Conservation (phyloP, 768 basidiomycete species). For the Leccinum disarticulatum region DNA sequence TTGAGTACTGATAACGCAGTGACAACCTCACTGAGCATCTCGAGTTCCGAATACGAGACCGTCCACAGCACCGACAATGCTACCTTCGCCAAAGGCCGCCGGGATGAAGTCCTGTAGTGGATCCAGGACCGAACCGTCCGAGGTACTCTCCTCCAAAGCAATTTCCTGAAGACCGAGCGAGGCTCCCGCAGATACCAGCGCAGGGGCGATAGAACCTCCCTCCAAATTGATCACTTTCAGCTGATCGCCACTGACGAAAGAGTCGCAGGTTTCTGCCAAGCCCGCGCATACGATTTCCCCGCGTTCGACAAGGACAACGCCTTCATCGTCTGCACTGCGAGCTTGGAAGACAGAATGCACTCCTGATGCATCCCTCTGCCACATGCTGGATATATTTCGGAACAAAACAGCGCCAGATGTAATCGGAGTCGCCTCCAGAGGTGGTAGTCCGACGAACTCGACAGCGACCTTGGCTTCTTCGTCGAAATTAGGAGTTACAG, state of each 20-base stretch:
- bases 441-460: slow-evolving; percentile 67
- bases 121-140: slow-evolving; percentile 62
- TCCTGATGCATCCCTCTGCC: slow-evolving; percentile 24
- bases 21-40: slow-evolving; percentile 44
- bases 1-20: not conserved
- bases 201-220: slow-evolving; percentile 63
- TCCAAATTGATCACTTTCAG: slow-evolving; percentile 45
- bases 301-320: slow-evolving; percentile 46
- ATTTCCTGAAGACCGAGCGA: slow-evolving; percentile 72
- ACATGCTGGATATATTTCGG: slow-evolving; percentile 47
- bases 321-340: slow-evolving; percentile 15
- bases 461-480: slow-evolving; percentile 58
- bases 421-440: slow-evolving; percentile 44
- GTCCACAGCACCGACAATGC: slow-evolving; percentile 61
- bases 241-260: slow-evolving; percentile 10
- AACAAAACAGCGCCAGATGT: slow-evolving; percentile 47
- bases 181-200: slow-evolving; percentile 63
- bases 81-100: slow-evolving; percentile 34
- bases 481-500: slow-evolving; percentile 57
- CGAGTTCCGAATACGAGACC: slow-evolving; percentile 56
- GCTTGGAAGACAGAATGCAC: slow-evolving; percentile 18
- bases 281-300: slow-evolving; percentile 57
- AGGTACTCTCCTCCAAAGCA: slow-evolving; percentile 57
- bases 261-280: slow-evolving; percentile 7
- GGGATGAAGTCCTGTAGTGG: slow-evolving; percentile 38